Conservation (phyloP, 768 basidiomycete genomes). For the Panaeolus cyanescens region DNA sequence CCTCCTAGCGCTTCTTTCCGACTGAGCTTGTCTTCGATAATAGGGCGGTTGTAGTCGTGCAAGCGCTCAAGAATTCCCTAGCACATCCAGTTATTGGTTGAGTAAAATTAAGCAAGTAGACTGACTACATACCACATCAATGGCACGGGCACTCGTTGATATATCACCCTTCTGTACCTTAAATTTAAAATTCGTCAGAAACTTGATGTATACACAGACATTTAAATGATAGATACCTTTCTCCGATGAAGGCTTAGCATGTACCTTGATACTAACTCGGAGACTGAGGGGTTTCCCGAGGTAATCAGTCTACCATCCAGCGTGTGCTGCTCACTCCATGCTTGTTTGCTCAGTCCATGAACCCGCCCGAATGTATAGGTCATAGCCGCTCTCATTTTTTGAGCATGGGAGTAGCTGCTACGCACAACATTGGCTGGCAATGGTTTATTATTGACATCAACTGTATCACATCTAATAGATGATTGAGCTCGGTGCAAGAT, state of each 20-base stretch:
- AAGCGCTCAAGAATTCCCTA: slow-evolving; percentile 11
- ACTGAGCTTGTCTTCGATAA: too few species aligned
- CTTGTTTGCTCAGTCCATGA: slow-evolving; percentile 21
- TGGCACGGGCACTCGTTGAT: slow-evolving; percentile 14
- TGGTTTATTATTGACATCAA: slow-evolving; percentile 9
- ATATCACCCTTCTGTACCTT: slow-evolving; percentile 14
- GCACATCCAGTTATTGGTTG: background rate
- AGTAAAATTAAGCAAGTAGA: background rate
- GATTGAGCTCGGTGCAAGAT: background rate
- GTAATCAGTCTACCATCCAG: background rate
- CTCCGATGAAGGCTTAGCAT: slow-evolving; percentile 15
- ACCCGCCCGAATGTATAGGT: slow-evolving; percentile 30
- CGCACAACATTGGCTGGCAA: slow-evolving; percentile 4
- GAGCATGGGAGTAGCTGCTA: slow-evolving; percentile 31
- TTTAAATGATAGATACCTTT: background rate
- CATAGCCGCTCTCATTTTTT: slow-evolving; percentile 35
- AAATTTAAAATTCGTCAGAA: background rate
- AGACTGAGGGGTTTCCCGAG: slow-evolving; percentile 16
- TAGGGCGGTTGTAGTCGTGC: slow-evolving; percentile 18
- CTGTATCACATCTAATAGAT: slow-evolving; percentile 13
- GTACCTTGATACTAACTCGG: slow-evolving; percentile 13
- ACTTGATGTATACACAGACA: too few species aligned
- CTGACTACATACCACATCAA: slow-evolving; percentile 10
- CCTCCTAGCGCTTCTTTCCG: too few species aligned
- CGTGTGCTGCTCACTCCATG: slow-evolving; percentile 23